These are phyloP conservation scores for Limnanthes douglasii DNA, from an alignment of 345 rosid species.

Conservation along the genomic window DNA sequence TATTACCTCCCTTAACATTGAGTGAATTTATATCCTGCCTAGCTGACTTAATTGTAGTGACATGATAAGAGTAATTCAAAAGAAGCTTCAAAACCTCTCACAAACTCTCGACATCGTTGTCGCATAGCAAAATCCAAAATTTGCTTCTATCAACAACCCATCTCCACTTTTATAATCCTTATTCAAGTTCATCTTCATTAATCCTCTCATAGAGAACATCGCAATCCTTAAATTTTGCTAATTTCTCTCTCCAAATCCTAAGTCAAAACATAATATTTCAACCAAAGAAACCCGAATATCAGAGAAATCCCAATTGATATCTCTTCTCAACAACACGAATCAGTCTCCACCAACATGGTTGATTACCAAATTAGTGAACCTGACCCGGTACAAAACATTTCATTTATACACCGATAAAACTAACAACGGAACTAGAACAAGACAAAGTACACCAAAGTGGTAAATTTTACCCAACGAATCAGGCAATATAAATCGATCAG, in stretches of 20 bases:
- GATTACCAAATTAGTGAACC: too few species aligned
- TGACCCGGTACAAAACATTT: too few species aligned
- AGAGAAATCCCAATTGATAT: constrained; percentile 23
- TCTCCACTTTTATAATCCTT: constrained; percentile 48
- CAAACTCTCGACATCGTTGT: constrained; percentile 58
- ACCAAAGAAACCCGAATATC: constrained; percentile 9
- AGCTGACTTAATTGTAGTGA: constrained; percentile 76
- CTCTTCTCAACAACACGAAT: constrained; percentile 9
- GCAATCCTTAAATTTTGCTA: constrained; percentile 4
- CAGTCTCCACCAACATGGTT: too few species aligned
- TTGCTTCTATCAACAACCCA: constrained; percentile 85
- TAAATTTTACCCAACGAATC: too few species aligned
- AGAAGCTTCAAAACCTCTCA: constrained; percentile 73
- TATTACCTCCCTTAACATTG: constrained; percentile 90
- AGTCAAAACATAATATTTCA: constrained; percentile 3
- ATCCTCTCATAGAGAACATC: background rate
- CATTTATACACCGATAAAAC: too few species aligned
- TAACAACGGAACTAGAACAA: background rate
- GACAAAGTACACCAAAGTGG: background rate
- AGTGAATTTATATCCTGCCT: constrained; percentile 93
- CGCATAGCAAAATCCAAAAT: constrained; percentile 94
- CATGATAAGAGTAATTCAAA: constrained; percentile 83
- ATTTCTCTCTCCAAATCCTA: constrained; percentile 2
- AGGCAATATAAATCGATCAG: too few species aligned
- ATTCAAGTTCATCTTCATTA: constrained; percentile 40